Base-by-base conservation (phyloP, 306 rosid genomes). In the Benincasa hispida region DNA sequence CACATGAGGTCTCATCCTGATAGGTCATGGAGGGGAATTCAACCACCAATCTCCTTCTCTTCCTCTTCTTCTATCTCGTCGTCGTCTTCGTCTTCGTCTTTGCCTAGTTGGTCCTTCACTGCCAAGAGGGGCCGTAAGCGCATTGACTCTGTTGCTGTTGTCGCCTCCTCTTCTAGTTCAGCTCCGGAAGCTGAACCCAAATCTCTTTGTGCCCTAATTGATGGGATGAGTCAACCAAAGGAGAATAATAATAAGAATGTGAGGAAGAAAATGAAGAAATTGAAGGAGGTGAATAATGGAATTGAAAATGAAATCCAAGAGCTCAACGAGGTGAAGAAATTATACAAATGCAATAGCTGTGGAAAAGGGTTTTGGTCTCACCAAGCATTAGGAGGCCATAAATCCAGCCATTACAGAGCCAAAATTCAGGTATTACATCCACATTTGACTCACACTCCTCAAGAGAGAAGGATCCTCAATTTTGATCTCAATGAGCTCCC, bases 401-500 rank as follows among this genome's bases (percentile, higher is more conserved):
- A 54, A 80, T 83, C 87, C 13, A 76, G 79, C 69, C 86, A 83
- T 13, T 60, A 72, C 70, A 86, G 78, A 76, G 5, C 39, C 24
- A 74, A 56, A 66, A 58, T 21, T 12, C 35, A 32, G 5, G n/a
- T 27, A 41, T 14, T 13, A 15, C 19, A 12, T 37, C 28, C 45
- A 35, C 0, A 10, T 56, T 21, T 21, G 59, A 54, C 5, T 54
- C 59, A 0, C 4, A 45, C 15, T 45, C 17, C 3, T 45, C 51
- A 56, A 21, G 25, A 10, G 61, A 56, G 57, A 18, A 75, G 22
- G 76, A 24, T 77, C 34, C 45, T 82, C 22, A 22, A 76, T 45
- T 62, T 89, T 60, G 93, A 87, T 83, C 93, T 89, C 67, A 89
- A 87, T 45, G 75, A 81, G 76, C 82, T 30, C 61, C 90, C 89